A percentile compares a stretch with the other conserved stretches of the same genome.
Evolutionary conservation across 345 rosid genomes (phyloP).

Genomic region (Boechera stricta): DNA sequence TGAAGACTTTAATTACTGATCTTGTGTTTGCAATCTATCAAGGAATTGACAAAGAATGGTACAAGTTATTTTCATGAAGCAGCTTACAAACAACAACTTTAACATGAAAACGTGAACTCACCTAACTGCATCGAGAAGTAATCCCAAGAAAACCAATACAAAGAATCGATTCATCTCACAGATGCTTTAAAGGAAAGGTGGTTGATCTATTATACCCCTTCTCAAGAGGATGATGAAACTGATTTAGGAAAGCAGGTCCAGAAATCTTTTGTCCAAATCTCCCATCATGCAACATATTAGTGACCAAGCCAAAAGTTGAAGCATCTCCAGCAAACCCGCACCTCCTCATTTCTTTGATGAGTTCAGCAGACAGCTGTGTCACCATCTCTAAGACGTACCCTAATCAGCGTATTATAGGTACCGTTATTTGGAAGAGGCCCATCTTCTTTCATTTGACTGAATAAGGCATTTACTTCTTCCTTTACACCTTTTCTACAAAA

Average conservation of each 20-base stretch:
- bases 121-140: not conserved
- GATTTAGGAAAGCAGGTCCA: not conserved
- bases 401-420: not conserved
- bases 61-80: not conserved
- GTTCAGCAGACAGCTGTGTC: not conserved
- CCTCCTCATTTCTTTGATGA: slow-evolving; percentile 1
- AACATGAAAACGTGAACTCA: not conserved
- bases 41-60: no score
- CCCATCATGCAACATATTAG: slow-evolving; percentile 9
- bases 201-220: not conserved
- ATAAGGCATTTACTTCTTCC: not conserved
- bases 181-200: not conserved
- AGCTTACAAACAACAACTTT: not conserved
- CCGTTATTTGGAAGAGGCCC: not conserved
- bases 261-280: slow-evolving; percentile 10
- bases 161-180: not conserved
- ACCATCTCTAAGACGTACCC: not conserved
- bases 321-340: not conserved
- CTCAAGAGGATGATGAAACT: not conserved
- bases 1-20: not conserved
- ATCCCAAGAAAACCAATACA: not conserved
- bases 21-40: not conserved
- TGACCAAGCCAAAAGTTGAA: not conserved
- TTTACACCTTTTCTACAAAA: not conserved
- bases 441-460: not conserved